Percentiles rank a stretch among this genome's conserved stretches.
Evolutionary conservation across 1,284 basidiomycete genomes (phyloP).

Genomic region (Gastroboletus turbinatus): DNA sequence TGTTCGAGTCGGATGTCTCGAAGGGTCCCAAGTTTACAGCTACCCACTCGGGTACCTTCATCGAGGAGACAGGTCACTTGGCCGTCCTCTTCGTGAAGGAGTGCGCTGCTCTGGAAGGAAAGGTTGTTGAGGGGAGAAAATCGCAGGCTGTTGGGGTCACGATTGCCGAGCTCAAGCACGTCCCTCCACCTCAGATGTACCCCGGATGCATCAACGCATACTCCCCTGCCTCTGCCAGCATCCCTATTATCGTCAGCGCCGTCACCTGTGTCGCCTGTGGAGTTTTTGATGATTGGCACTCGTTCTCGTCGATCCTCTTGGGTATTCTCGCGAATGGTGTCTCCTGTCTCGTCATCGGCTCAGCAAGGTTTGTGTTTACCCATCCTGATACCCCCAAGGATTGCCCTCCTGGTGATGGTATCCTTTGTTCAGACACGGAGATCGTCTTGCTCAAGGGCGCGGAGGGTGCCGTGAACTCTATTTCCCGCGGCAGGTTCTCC

Average conservation of each 20-base stretch:
- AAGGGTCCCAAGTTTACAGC: slow-evolving; percentile 31
- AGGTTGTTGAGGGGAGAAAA: slow-evolving; percentile 22
- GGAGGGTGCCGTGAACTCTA: slow-evolving; percentile 32
- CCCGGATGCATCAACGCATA: slow-evolving; percentile 22
- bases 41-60: slow-evolving; percentile 27
- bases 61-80: slow-evolving; percentile 29
- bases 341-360: slow-evolving; percentile 28
- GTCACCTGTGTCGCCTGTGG: slow-evolving; percentile 23
- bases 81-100: slow-evolving; percentile 26
- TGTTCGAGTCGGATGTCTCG: slow-evolving; percentile 30
- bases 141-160: slow-evolving; percentile 28
- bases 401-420: slow-evolving; percentile 28
- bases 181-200: slow-evolving; percentile 13
- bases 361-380: slow-evolving; percentile 25
- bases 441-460: slow-evolving; percentile 28
- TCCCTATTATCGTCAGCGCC: slow-evolving; percentile 30
- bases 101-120: slow-evolving; percentile 11
- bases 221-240: slow-evolving; percentile 23
- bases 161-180: slow-evolving; percentile 20
- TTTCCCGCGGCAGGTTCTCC: slow-evolving; percentile 31
- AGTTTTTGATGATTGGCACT: slow-evolving; percentile 30
- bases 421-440: slow-evolving; percentile 22
- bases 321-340: slow-evolving; percentile 32
- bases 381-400: slow-evolving; percentile 29
- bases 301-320: slow-evolving; percentile 32